phyloP scores from a whole-genome alignment of 495 filamentous ascomycete genomes.

The Pseudevernia furfuracea region DNA sequence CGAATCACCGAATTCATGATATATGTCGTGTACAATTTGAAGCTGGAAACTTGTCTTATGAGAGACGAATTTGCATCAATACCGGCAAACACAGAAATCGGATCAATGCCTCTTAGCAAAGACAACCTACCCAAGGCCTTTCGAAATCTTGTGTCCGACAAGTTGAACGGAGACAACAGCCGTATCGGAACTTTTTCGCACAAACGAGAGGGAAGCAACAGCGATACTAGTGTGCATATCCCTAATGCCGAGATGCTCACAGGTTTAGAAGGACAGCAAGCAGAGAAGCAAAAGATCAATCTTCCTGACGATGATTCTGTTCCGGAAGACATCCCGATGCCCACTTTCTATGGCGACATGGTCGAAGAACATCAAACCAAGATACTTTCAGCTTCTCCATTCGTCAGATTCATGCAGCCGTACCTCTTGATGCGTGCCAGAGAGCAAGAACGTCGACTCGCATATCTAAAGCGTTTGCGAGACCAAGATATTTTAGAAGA shows the following conservation, averaged over 20 bases:
- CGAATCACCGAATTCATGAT: slow-evolving; percentile 97
- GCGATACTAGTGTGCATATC: not conserved
- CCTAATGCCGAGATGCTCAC: not conserved
- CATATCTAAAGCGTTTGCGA: slow-evolving; percentile 69
- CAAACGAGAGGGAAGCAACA: not conserved
- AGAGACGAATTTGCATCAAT: slow-evolving; percentile 89
- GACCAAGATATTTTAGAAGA: slow-evolving; percentile 61
- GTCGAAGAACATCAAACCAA: slow-evolving; percentile 86
- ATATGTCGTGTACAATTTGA: slow-evolving; percentile 96
- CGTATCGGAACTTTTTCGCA: not conserved
- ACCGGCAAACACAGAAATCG: slow-evolving; percentile 51
- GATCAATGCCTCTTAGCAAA: slow-evolving; percentile 17
- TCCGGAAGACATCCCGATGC: slow-evolving; percentile 80
- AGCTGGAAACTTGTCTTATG: slow-evolving; percentile 92
- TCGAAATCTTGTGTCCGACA: not conserved
- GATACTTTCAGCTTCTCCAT: slow-evolving; percentile 91
- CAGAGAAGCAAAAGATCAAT: slow-evolving; percentile 1
- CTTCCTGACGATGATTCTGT: slow-evolving; percentile 46
- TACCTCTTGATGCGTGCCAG: slow-evolving; percentile 87
- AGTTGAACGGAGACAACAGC: not conserved
- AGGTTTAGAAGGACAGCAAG: not conserved
- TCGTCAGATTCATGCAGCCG: slow-evolving; percentile 88
- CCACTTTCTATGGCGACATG: slow-evolving; percentile 89
- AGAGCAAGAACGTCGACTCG: slow-evolving; percentile 76
- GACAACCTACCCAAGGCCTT: not conserved